phyloP scores from a whole-genome alignment of 208 protist genomes.

The Endotrypanum monterogeii region DNA sequence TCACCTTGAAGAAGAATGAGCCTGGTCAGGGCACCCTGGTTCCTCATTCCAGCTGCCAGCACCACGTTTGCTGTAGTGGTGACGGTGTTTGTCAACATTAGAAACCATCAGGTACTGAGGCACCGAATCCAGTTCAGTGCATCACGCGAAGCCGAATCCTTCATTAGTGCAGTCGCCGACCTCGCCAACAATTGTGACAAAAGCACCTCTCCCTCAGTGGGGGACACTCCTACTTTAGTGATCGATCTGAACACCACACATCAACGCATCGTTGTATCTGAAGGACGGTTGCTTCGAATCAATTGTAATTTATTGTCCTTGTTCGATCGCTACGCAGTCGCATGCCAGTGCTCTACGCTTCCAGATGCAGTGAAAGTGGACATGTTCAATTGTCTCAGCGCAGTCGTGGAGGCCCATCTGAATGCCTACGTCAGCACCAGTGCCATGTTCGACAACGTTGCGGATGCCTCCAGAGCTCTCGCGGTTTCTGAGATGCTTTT shows the following conservation, averaged over 20 bases:
- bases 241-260: conserved; percentile 14
- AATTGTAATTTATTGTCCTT: conserved; percentile 6
- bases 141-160: neutral
- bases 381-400: conserved; percentile 30
- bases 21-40: conserved; percentile 10
- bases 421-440: conserved; percentile 6
- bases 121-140: neutral
- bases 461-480: conserved; percentile 11
- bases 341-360: conserved; percentile 8
- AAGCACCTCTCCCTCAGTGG: neutral
- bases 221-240: neutral
- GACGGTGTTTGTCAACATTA: conserved; percentile 1
- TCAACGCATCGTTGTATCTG: neutral
- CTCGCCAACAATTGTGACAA: neutral
- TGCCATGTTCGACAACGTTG: conserved; percentile 1
- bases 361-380: conserved; percentile 16
- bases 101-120: conserved; percentile 4
- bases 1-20: neutral
- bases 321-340: conserved; percentile 30
- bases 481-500: conserved; percentile 10
- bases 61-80: neutral
- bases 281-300: neutral
- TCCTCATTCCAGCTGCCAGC: conserved; percentile 1
- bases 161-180: neutral
- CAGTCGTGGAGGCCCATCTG: conserved; percentile 22